These are phyloP conservation scores for Phytophthora idaei DNA, from an alignment of 352 stramenopile genomes.

Conservation along the genomic window DNA sequence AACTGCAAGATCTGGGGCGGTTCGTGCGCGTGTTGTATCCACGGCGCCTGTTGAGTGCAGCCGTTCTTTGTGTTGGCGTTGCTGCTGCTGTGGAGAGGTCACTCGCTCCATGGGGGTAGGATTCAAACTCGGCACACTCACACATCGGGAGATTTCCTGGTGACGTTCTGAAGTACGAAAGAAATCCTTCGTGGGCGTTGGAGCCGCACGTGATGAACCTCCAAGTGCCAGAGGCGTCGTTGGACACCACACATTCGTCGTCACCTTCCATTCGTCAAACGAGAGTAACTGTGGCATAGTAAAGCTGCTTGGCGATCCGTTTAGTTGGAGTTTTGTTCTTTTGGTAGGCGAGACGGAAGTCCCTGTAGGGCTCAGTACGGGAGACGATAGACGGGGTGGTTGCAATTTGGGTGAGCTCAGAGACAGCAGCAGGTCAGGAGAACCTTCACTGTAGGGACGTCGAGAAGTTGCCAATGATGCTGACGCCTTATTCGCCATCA, in stretches of 20 bases:
- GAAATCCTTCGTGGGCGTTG: slow-evolving; percentile 42
- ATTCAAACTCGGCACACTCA: slow-evolving; percentile 62
- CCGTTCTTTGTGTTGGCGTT: slow-evolving; percentile 17
- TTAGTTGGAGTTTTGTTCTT: neutral
- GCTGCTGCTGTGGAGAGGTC: slow-evolving; percentile 27
- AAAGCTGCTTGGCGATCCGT: slow-evolving; percentile 4
- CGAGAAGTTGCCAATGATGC: slow-evolving; percentile 5
- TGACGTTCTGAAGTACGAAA: slow-evolving; percentile 29
- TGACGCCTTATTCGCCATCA: slow-evolving; percentile 30
- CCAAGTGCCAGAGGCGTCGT: slow-evolving; percentile 20
- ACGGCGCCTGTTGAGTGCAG: neutral
- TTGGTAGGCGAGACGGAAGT: slow-evolving; percentile 8
- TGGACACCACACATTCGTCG: slow-evolving; percentile 57
- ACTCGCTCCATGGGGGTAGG: slow-evolving; percentile 65
- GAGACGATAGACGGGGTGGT: neutral
- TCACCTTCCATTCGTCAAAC: slow-evolving; percentile 71
- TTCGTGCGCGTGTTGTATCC: slow-evolving; percentile 8
- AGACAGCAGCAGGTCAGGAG: neutral
- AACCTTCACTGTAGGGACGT: slow-evolving; percentile 9
- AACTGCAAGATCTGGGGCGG: slow-evolving; percentile 8
- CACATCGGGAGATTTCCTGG: slow-evolving; percentile 53
- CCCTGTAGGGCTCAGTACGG: neutral
- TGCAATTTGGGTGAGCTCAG: slow-evolving; percentile 5
- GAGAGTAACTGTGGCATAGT: slow-evolving; percentile 30
- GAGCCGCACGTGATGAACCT: slow-evolving; percentile 18